phyloP scores from a whole-genome alignment of 129 eudicot genomes.

The Flaveria robusta region DNA sequence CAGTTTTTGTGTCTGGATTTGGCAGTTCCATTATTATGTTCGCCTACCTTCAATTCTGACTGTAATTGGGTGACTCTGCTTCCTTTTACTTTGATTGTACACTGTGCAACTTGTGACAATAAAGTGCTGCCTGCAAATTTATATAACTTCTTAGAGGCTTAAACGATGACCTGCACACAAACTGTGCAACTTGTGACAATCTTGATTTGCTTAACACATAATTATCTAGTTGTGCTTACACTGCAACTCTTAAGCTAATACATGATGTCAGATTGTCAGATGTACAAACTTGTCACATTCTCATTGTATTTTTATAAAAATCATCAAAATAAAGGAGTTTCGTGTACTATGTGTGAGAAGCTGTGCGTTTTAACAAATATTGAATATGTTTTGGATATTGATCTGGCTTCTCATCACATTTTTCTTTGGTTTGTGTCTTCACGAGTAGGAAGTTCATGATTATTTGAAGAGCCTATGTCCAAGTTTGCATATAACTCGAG shows the following conservation, averaged over 20 bases:
- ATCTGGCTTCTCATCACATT: constrained; percentile 15
- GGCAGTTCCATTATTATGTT: constrained; percentile 12
- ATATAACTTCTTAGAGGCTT: not conserved
- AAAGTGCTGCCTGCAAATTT: not conserved
- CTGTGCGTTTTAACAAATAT: not conserved
- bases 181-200: not conserved
- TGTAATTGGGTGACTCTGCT: not conserved
- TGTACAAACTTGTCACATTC: not conserved
- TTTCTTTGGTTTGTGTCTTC: constrained; percentile 18
- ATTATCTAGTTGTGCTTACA: not conserved
- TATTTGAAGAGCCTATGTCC: constrained; percentile 92
- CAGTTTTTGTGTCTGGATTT: constrained; percentile 2
- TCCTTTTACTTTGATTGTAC: not conserved
- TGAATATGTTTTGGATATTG: constrained; percentile 11
- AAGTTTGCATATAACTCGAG: constrained; percentile 86
- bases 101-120: not conserved
- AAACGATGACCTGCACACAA: not conserved
- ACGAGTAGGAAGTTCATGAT: constrained; percentile 91
- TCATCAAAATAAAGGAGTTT: not conserved
- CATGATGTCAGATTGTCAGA: not conserved
- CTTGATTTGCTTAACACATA: not conserved
- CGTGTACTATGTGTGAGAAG: not conserved
- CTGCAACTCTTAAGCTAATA: not conserved
- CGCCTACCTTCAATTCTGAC: not conserved
- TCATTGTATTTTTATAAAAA: not conserved